phyloP scores from a whole-genome alignment of 2,329 filamentous ascomycete genomes.

The Diplodia corticola region DNA sequence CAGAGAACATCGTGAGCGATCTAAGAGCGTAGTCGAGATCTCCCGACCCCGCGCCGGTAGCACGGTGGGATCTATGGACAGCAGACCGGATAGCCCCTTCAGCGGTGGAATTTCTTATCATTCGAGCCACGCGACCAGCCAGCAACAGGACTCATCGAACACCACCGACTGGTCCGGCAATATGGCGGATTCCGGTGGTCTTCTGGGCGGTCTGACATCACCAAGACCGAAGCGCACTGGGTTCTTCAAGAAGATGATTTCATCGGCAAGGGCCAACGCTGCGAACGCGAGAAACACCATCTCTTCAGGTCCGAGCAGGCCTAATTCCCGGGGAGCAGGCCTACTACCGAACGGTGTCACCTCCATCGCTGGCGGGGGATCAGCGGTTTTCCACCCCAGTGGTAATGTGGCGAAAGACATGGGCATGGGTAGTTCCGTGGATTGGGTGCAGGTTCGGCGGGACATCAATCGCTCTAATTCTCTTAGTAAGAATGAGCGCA shows the following conservation, averaged over 20 bases:
- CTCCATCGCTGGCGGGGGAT: slow-evolving; percentile 58
- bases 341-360: slow-evolving; percentile 51
- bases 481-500: slow-evolving; percentile 80
- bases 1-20: slow-evolving; percentile 41
- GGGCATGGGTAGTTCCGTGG: slow-evolving; percentile 60
- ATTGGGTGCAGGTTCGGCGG: slow-evolving; percentile 96
- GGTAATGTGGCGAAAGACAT: slow-evolving; percentile 62
- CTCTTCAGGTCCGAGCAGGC: slow-evolving; percentile 52
- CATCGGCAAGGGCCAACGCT: slow-evolving; percentile 90
- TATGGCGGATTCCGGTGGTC: slow-evolving; percentile 64
- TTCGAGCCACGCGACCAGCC: slow-evolving; percentile 72
- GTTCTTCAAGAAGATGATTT: slow-evolving; percentile 94
- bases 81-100: slow-evolving; percentile 56
- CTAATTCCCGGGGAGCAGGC: slow-evolving; percentile 39
- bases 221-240: slow-evolving; percentile 80
- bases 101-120: slow-evolving; percentile 80
- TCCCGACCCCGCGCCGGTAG: slow-evolving; percentile 33
- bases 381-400: slow-evolving; percentile 30
- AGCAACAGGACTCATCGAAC: slow-evolving; percentile 52
- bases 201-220: slow-evolving; percentile 73
- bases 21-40: slow-evolving; percentile 66
- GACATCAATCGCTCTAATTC: slow-evolving; percentile 97
- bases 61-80: slow-evolving; percentile 38
- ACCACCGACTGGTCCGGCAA: slow-evolving; percentile 58
- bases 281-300: slow-evolving; percentile 87